Evolutionary conservation across 176 grass and related monocot species (phyloP).

Genomic region (Hordeum vulgare): DNA sequence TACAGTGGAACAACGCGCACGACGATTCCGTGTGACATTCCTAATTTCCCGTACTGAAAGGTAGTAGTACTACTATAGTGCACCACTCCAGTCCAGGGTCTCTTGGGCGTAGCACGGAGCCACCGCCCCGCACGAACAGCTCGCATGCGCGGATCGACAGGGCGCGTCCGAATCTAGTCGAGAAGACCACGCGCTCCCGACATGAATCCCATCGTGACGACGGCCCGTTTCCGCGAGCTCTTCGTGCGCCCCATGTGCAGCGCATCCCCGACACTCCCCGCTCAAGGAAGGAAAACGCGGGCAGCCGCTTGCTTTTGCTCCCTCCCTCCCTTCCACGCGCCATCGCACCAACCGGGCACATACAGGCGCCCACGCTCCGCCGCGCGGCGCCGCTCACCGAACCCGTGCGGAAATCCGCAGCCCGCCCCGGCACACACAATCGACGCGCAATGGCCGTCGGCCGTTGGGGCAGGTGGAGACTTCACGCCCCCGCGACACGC

Average conservation of each 20-base stretch:
- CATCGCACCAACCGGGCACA: slow-evolving; percentile 17
- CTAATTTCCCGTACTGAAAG: too few species aligned
- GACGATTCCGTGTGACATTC: not conserved
- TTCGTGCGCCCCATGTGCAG: slow-evolving; percentile 4
- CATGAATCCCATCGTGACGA: not conserved
- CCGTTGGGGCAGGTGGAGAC: slow-evolving; percentile 42
- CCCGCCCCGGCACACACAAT: not conserved
- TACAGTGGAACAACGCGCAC: not conserved
- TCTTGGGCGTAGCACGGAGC: too few species aligned
- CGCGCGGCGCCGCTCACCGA: slow-evolving; percentile 13
- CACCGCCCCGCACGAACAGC: too few species aligned
- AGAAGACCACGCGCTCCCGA: not conserved
- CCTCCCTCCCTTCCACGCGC: not conserved
- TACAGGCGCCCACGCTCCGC: not conserved
- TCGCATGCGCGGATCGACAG: not conserved
- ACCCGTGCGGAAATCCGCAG: slow-evolving; percentile 6
- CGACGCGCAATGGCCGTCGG: not conserved
- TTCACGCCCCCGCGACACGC: slow-evolving; percentile 31
- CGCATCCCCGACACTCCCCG: not conserved
- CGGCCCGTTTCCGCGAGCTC: not conserved
- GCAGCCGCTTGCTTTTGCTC: not conserved
- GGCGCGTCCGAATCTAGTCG: not conserved
- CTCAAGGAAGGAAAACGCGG: not conserved
- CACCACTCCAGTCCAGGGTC: too few species aligned
- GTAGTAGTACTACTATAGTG: too few species aligned